Base-by-base conservation (phyloP, 148 eudicot species). In the Cornus controversa region DNA sequence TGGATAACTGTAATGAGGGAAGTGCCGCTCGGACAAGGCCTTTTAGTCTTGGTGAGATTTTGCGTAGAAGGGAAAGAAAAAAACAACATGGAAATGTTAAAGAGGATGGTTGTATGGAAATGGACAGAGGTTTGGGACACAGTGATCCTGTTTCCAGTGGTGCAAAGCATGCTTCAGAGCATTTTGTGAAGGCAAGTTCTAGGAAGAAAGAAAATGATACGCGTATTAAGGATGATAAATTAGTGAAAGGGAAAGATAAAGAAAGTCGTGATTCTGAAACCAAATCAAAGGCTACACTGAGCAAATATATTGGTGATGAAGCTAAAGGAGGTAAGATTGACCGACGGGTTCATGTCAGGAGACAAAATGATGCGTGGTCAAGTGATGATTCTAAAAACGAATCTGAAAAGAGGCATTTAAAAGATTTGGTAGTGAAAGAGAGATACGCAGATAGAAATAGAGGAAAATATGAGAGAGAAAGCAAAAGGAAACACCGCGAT, bases 21-120 rank as follows among this genome's bases (percentile, higher is more conserved):
- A 91, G 93, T 82, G 88, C 99, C 79, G 99, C 99, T 64, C 87
- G 98, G 81, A 96, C 98, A 69, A 93, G 99, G 75, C 98, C 99
- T 28, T 75, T 91, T 26, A 96, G 94, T 85, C 93, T 83, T 86
- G 97, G 90, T 54, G 97, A 93, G 66, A 86, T 96, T 73, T 91
- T 96, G 98, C 89, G 77, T 66, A 88, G 82, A 82, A 90, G 99
- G 69, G 85, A 85, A 84, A 85, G 71, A 53, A 93, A 87, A 80
- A 87, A 88, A 80, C 72, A 78, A 62, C 37, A 66, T 72, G 89
- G 86, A 77, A 76, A 74, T 80, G 29, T 62, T 66, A 68, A 68
- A 45, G 88, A 76, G 69, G 81, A 66, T 57, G 66, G 75, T 70
- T 69, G 22, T 54, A 47, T 78, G 34, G 80, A 66, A 60, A 25